Evolutionary conservation across 176 grass and related monocot genomes (phyloP).

Genomic region (Tuctoria greenei): DNA sequence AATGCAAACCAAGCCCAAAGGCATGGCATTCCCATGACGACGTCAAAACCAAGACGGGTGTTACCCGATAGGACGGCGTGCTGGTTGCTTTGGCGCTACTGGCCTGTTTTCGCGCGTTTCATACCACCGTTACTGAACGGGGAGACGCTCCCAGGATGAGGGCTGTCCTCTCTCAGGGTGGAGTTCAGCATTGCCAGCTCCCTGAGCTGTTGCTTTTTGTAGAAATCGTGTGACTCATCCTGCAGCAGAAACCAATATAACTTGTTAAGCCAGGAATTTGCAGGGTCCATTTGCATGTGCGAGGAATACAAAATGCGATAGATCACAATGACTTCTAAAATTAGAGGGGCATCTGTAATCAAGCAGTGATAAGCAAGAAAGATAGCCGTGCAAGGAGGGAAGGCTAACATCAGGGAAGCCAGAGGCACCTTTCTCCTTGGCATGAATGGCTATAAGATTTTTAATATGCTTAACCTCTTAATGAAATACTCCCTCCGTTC

Average conservation of each 20-base stretch:
- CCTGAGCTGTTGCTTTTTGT: slow-evolving; percentile 92
- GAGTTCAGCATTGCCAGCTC: slow-evolving; percentile 96
- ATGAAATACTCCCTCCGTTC: too few relatives aligned
- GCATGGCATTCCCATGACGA: slow-evolving; percentile 21
- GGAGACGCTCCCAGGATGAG: slow-evolving; percentile 68
- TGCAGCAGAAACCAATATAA: slow-evolving; percentile 30
- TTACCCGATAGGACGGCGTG: slow-evolving; percentile 5
- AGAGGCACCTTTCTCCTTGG: not conserved
- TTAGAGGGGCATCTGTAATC: not conserved
- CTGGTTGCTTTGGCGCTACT: slow-evolving; percentile 42
- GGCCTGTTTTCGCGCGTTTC: slow-evolving; percentile 71
- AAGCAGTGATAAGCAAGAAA: not conserved
- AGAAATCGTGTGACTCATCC: slow-evolving; percentile 94
- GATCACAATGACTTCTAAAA: not conserved
- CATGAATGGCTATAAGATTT: not conserved
- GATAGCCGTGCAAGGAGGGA: not conserved
- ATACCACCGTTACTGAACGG: slow-evolving; percentile 68
- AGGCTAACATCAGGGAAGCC: not conserved
- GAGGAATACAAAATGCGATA: not conserved
- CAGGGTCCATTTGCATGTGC: not conserved
- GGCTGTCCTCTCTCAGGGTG: slow-evolving; percentile 71
- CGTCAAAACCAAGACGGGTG: slow-evolving; percentile 17
- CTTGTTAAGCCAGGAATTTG: not conserved
- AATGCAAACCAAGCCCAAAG: slow-evolving; percentile 16
- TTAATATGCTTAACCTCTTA: too few relatives aligned